Evolutionary conservation across 192 early-diverging fungal species (phyloP), one percentile per base, ranked within the genome.

Genomic region (Coemansia sp.): DNA sequence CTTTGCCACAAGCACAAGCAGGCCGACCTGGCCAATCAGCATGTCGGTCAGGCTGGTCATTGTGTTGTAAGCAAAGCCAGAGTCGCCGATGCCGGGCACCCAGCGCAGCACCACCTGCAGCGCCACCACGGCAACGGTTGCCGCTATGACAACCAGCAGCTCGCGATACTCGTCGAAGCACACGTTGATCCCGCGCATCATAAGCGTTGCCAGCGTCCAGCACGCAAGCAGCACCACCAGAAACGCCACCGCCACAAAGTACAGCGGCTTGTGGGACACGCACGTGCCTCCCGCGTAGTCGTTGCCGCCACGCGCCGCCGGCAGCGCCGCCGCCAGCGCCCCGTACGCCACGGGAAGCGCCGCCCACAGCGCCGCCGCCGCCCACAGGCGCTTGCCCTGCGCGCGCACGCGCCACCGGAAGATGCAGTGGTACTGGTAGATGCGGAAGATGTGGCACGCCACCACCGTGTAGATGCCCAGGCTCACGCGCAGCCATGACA

Each of bases 401-500:
- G 73, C 73, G 4, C 64, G 71, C 9, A 73, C 60, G 10, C 60
- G 62, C 69, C 69, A 81, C 11, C 66, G 39, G 35, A 81, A 75
- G 8, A 75, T 67, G 39, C 73, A 75, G 24, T 71, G 56, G 63
- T 81, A 81, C 60, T 81, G 72, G 69, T 75, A 81, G 59, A 72
- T 75, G 15, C 78, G 48, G 30, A 81, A 65, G 9, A 75, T 45
- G 20, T 75, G 73, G 34, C 72, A 75, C 30, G 53, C 44, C 0
- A 81, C 63, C 1, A 81, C 64, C 6, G 69, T 65, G 58, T 63
- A 81, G 4, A 75, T 43, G 30, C 78, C 78, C 18, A 81, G 53
- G 16, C 65, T 66, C 67, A 81, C 72, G 5, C 78, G 78, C 53
- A 81, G 65, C 78, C 78, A 81, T 11, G 78, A 75, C 72, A 72